A percentile compares a stretch with the other conserved stretches of the same genome.
Conservation (phyloP, 768 basidiomycete species). For the Scleroderma bovista region DNA sequence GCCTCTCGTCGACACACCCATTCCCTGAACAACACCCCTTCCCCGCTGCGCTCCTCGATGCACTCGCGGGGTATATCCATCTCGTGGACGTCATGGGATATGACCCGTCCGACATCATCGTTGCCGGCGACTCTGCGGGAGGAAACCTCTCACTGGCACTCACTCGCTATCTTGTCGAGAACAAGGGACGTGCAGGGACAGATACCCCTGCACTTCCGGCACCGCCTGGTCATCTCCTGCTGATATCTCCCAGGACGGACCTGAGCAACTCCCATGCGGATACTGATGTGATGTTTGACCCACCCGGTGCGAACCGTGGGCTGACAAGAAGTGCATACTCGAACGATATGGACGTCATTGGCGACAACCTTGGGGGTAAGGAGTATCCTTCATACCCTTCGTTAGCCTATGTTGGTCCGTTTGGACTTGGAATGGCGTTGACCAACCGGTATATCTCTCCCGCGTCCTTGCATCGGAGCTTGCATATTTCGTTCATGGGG, state of each 20-base stretch:
- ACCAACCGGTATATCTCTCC: conserved; percentile 10
- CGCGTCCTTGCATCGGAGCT: conserved; percentile 4
- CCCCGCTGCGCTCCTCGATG: conserved; percentile 35
- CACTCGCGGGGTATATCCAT: conserved; percentile 30
- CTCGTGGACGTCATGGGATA: conserved; percentile 27
- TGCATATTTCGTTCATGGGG: conserved; percentile 12
- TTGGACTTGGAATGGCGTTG: conserved; percentile 3
- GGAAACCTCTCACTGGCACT: conserved; percentile 29
- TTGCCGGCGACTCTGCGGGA: conserved; percentile 37
- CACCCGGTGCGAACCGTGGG: too few species aligned
- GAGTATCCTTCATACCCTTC: neutral
- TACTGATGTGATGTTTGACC: too few species aligned
- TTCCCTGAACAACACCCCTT: conserved; percentile 21
- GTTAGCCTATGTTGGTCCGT: conserved; percentile 7
- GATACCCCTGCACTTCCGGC: neutral
- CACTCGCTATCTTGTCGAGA: conserved; percentile 12
- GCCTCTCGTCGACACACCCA: conserved; percentile 23
- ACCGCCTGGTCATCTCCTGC: conserved; percentile 8
- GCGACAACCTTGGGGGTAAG: neutral
- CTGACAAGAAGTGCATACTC: neutral
- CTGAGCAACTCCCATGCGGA: neutral
- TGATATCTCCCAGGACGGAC: conserved; percentile 6
- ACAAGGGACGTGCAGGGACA: neutral
- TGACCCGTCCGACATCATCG: conserved; percentile 24
- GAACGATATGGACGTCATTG: neutral